Base-by-base conservation (phyloP, 2,329 filamentous ascomycete genomes). In the Pseudogymnoascus pannorum region DNA sequence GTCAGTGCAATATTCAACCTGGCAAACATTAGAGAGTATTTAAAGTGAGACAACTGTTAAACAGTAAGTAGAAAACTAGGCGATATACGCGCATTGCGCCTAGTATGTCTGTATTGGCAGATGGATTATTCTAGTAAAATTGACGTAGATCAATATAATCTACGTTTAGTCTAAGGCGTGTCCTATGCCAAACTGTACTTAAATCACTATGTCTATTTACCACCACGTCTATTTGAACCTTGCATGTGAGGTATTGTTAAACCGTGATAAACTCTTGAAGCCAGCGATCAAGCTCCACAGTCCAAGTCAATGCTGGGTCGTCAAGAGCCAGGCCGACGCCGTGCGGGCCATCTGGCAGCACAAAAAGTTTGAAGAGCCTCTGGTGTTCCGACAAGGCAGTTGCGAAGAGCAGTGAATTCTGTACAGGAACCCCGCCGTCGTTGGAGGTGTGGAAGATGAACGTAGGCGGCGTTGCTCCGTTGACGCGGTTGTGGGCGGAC, bases 371-470 rank as follows among this genome's bases (percentile, higher is more conserved):
- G 36, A 69, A 69, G 3, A 67, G 65, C 14, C 68, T 57, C 7
- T 60, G 38, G 40, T 69, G 38, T 2, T 57, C 57, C 1, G 67
- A 66, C 68, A 73, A 65, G 9, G 69, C 68, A 14, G 65, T 57
- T 5, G 67, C 64, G 31, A 72, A 72, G 2, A 66, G 59, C 22
- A 73, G 64, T 2, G 67, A 26, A 57, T 72, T 73, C 58, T 69
- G 63, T 1, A 72, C 68, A 5, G 67, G 63, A 12, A 72, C 71
- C 5, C 31, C 20, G 1, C 35, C 61, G 44, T 72, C 70, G 57
- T 72, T 69, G 48, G 69, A 64, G 1, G 70, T 70, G 62, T 73
- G 71, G 62, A 73, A 75, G n/a, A 72, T 26, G 65, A 76, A 75
- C 4, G 70, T 72, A 31, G 73, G 72, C 62, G 68, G 73, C 63